Base-by-base conservation (phyloP, 257 asterid genomes). In the Fraxinus excelsior region DNA sequence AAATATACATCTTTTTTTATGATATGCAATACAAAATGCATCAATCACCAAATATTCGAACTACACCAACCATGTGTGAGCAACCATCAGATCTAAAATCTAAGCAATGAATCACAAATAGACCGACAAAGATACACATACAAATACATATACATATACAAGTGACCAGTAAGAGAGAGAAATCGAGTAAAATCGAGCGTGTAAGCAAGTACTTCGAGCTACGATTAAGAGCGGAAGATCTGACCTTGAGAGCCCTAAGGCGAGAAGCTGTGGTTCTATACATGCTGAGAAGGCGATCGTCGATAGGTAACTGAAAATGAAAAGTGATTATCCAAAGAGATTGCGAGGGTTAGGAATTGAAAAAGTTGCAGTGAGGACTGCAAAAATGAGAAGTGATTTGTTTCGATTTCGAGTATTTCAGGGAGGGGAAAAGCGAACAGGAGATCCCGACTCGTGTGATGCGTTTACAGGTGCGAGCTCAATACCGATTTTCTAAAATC, bases 191-290 rank as follows among this genome's bases (percentile, higher is more conserved):
- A 58, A 21, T 2, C 26, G 66, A 2, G 28, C n/a, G 64, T 18
- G 64, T 19, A 8, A n/a, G 64, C 8, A 8, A 53, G 28, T 6
- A 72, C 25, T 70, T 14, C 69, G 29, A 56, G 68, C 66, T 42
- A 56, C 74, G 74, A 58, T 58, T 58, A 58, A 21, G 19, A 62
- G 32, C 2, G 7, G 19, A 62, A 12, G 32, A 26, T 72, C 80
- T 16, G 62, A 91, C 97, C 95, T 92, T 92, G 81, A 91, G 88
- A 71, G 81, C 89, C 80, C 94, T 78, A 65, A 89, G 76, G 72
- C 95, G 89, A 72, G 91, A 90, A 65, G 94, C 84, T 19, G 95
- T 85, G 32, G 86, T 46, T 79, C 95, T 88, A 70, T 90, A 86
- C 97, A 92, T 92, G 83, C 64, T 83, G 73, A 28, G 73, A 28